Conservation (phyloP, 805 yeast species). For the Candida odintsovae region DNA sequence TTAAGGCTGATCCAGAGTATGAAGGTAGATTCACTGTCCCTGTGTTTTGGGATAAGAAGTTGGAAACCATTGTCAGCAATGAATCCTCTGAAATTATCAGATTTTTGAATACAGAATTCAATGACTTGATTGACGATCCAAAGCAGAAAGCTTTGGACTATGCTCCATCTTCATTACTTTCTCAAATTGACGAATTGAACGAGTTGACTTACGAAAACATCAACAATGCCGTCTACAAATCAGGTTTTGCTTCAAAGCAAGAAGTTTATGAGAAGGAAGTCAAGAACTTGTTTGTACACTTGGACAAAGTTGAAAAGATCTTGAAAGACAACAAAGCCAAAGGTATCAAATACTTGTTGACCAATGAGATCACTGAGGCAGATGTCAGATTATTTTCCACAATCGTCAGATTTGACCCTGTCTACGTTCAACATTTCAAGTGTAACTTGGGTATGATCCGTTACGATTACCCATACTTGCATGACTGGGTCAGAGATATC, state of each 20-base stretch:
- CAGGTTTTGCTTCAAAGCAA: constrained; percentile 85
- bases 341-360: constrained; percentile 43
- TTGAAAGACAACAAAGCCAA: constrained; percentile 36
- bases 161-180: constrained; percentile 51
- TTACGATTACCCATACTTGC: constrained; percentile 67
- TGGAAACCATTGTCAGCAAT: constrained; percentile 79
- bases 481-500: constrained; percentile 74
- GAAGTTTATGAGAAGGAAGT: constrained; percentile 75
- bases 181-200: constrained; percentile 70
- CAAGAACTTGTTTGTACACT: constrained; percentile 50
- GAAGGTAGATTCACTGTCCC: constrained; percentile 89
- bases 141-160: constrained; percentile 47
- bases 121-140: constrained; percentile 43
- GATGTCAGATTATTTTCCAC: constrained; percentile 87
- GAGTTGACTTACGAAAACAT: constrained; percentile 78
- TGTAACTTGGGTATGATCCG: constrained; percentile 83
- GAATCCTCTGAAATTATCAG: constrained; percentile 89
- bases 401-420: constrained; percentile 85
- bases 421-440: constrained; percentile 93
- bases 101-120: constrained; percentile 72
- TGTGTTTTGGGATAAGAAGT: constrained; percentile 84
- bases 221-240: constrained; percentile 89
- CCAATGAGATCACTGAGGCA: constrained; percentile 76
- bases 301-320: constrained; percentile 65
- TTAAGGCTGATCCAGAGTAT: constrained; percentile 69